phyloP scores from a whole-genome alignment of 2,329 filamentous ascomycete genomes.

The Xylaria multiplex region DNA sequence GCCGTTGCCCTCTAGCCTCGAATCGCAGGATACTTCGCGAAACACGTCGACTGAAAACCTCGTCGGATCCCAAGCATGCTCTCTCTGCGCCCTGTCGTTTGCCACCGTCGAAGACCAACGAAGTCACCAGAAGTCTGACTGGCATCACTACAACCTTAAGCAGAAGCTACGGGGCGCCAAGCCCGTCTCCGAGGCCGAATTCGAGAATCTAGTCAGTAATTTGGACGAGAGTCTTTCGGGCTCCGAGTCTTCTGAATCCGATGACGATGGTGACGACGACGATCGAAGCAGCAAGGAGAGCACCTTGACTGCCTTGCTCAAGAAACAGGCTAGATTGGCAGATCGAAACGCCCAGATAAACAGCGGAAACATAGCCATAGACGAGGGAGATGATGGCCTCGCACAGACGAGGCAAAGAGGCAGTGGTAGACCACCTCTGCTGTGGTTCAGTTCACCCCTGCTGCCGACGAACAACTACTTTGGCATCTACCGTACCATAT shows the following conservation, averaged over 20 bases:
- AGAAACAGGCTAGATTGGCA: constrained; percentile 81
- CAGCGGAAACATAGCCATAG: constrained; percentile 59
- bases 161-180: constrained; percentile 81
- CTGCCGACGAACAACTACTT: constrained; percentile 83
- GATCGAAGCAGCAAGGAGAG: constrained; percentile 67
- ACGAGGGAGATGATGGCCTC: constrained; percentile 61
- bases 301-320: constrained; percentile 79
- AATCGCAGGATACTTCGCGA: constrained; percentile 40
- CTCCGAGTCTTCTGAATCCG: constrained; percentile 77
- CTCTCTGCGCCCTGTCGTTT: constrained; percentile 80
- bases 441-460: constrained; percentile 85
- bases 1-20: constrained; percentile 42
- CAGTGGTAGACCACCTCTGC: constrained; percentile 75
- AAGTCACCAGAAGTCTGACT: constrained; percentile 86
- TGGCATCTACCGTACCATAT: constrained; percentile 85
- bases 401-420: constrained; percentile 61
- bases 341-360: constrained; percentile 51
- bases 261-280: constrained; percentile 64
- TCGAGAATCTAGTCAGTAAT: constrained; percentile 84
- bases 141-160: constrained; percentile 95
- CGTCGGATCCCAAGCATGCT: constrained; percentile 78
- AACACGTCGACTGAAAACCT: constrained; percentile 52
- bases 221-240: constrained; percentile 94
- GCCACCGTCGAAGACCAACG: constrained; percentile 81
- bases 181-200: constrained; percentile 81